These are phyloP conservation scores for Vachellia collinsii DNA, from an alignment of 306 rosid genomes.

Conservation along the genomic window DNA sequence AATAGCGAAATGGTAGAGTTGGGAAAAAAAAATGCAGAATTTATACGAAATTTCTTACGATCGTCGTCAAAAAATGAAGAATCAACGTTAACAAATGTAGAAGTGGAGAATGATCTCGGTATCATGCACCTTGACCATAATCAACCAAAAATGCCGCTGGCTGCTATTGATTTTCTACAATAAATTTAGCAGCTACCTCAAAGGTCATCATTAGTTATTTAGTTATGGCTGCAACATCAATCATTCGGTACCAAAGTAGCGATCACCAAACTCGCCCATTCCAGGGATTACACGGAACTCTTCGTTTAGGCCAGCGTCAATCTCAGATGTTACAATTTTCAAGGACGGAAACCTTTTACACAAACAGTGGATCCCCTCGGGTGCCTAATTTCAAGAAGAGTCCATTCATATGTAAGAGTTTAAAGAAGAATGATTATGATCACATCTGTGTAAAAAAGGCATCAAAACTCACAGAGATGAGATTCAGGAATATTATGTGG, in stretches of 20 bases:
- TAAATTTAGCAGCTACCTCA: neutral
- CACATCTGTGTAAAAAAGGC: neutral
- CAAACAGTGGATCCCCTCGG: conserved; percentile 94
- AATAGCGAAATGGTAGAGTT: neutral
- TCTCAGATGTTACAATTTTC: conserved; percentile 96
- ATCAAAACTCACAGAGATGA: conserved; percentile 78
- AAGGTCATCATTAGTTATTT: neutral
- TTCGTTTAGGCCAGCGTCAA: conserved; percentile 73
- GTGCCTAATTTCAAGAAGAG: conserved; percentile 60
- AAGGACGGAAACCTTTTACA: conserved; percentile 81
- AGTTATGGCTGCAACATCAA: conserved; percentile 17
- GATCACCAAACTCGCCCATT: conserved; percentile 94
- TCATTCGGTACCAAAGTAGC: conserved; percentile 89
- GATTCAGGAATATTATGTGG: conserved; percentile 92
- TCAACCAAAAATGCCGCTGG: neutral
- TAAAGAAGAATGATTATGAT: neutral
- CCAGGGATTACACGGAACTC: conserved; percentile 92
- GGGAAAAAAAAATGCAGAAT: neutral
- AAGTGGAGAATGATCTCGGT: neutral
- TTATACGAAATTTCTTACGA: neutral
- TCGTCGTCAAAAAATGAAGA: neutral
- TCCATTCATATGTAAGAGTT: neutral
- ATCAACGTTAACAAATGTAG: neutral
- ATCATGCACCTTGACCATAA: neutral
- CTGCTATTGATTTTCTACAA: neutral